phyloP scores from a whole-genome alignment of 208 protist genomes.

The Naegleria fowleri region DNA sequence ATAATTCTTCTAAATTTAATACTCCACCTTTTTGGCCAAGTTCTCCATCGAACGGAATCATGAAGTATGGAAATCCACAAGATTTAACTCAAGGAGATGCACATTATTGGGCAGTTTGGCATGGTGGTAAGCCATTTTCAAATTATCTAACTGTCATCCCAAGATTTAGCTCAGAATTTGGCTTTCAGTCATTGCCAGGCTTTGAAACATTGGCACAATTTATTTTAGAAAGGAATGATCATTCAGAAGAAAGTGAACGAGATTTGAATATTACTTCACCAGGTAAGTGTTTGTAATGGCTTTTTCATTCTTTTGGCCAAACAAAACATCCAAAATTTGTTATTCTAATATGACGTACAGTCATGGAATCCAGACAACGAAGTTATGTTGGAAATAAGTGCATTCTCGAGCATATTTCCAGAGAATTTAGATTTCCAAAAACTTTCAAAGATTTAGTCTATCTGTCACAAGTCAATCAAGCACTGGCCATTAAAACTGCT shows the following conservation, averaged over 20 bases:
- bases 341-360: background rate
- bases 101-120: slow-evolving; percentile 1
- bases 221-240: background rate
- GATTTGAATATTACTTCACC: background rate
- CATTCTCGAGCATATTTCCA: background rate
- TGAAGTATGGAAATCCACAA: background rate
- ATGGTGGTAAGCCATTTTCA: background rate
- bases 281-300: too few relatives aligned
- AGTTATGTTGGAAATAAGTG: background rate
- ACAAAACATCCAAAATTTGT: too few relatives aligned
- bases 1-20: too few relatives aligned
- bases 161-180: slow-evolving; percentile 10
- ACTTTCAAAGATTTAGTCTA: background rate
- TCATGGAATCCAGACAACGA: background rate
- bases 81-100: background rate
- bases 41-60: background rate
- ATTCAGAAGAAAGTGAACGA: background rate
- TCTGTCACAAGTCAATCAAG: background rate
- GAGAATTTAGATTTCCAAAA: background rate
- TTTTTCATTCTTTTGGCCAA: too few relatives aligned
- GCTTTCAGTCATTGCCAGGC: background rate
- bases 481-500: background rate
- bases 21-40: background rate
- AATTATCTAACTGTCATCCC: background rate
- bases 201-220: background rate